These are phyloP conservation scores for Cyathus striatus DNA, from an alignment of 768 basidiomycete species.

Conservation along the genomic window DNA sequence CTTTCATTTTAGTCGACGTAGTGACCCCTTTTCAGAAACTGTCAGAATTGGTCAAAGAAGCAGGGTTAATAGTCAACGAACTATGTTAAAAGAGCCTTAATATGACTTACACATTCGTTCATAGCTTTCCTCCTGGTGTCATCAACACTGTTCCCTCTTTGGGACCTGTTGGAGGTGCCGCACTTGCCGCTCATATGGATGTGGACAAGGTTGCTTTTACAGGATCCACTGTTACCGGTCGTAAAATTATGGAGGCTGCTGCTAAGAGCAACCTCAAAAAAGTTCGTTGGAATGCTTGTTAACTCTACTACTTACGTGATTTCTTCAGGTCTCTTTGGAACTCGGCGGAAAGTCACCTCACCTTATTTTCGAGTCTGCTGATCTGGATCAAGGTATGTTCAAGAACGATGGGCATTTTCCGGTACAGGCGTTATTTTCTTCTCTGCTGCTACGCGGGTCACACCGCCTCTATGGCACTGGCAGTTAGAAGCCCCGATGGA, in stretches of 20 bases:
- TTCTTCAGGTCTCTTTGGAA: slow-evolving; percentile 75
- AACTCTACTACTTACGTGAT: slow-evolving; percentile 3
- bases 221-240: slow-evolving; percentile 84
- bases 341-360: slow-evolving; percentile 92
- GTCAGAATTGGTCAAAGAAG: slow-evolving; percentile 75
- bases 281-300: slow-evolving; percentile 26
- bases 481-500: no score
- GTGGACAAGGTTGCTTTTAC: slow-evolving; percentile 97
- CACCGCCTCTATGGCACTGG: no score
- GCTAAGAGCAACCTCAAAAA: slow-evolving; percentile 94
- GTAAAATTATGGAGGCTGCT: slow-evolving; percentile 88
- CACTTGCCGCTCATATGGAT: slow-evolving; percentile 74
- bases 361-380: slow-evolving; percentile 86
- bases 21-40: slow-evolving; percentile 51
- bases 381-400: slow-evolving; percentile 73
- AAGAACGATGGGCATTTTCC: neutral
- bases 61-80: slow-evolving; percentile 65
- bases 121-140: slow-evolving; percentile 86
- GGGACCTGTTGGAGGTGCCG: slow-evolving; percentile 79
- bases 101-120: slow-evolving; percentile 5
- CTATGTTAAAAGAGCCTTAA: slow-evolving; percentile 6
- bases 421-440: neutral
- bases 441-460: neutral
- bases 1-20: slow-evolving; percentile 3
- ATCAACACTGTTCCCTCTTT: slow-evolving; percentile 84